These are phyloP conservation scores for Pythium utonaiense DNA, from an alignment of 352 stramenopile species.

Conservation along the genomic window DNA sequence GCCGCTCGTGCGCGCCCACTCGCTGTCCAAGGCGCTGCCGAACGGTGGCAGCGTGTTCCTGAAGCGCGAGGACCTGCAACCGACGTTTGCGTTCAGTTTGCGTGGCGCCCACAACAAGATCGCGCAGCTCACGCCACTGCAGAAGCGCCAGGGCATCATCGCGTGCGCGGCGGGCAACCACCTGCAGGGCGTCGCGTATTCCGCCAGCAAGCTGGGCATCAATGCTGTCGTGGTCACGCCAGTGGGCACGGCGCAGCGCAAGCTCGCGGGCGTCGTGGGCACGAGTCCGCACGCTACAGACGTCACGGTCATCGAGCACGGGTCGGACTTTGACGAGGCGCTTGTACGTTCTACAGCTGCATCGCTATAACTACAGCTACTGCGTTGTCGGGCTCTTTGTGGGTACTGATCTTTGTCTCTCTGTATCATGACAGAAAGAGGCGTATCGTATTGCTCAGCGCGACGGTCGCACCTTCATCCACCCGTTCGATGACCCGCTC, in stretches of 20 bases:
- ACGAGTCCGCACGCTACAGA: slow-evolving; percentile 74
- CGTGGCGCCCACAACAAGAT: slow-evolving; percentile 99
- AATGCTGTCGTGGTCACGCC: slow-evolving; percentile 97
- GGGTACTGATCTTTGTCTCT: background rate
- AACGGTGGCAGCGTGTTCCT: slow-evolving; percentile 73
- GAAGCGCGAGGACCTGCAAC: slow-evolving; percentile 97
- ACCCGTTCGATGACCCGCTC: slow-evolving; percentile 97
- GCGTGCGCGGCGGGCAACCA: slow-evolving; percentile 93
- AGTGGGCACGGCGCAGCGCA: slow-evolving; percentile 92
- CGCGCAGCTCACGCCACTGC: slow-evolving; percentile 80
- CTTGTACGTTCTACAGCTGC: slow-evolving; percentile 30
- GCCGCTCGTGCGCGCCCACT: slow-evolving; percentile 53
- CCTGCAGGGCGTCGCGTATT: slow-evolving; percentile 94
- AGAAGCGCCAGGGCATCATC: slow-evolving; percentile 81
- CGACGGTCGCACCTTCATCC: slow-evolving; percentile 93
- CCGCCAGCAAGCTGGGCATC: slow-evolving; percentile 90
- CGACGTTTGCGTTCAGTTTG: slow-evolving; percentile 98
- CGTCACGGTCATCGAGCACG: slow-evolving; percentile 93
- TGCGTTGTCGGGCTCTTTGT: background rate
- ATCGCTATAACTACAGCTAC: no score
- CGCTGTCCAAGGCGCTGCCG: slow-evolving; percentile 51
- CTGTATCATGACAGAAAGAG: slow-evolving; percentile 62
- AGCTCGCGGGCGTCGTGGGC: slow-evolving; percentile 58
- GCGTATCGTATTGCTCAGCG: slow-evolving; percentile 88
- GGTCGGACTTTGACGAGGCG: slow-evolving; percentile 96